Percentiles rank a stretch among this genome's conserved stretches.
Evolutionary conservation across 2,329 filamentous ascomycete species (phyloP).

Genomic region (Pseudopyricularia cyperi): DNA sequence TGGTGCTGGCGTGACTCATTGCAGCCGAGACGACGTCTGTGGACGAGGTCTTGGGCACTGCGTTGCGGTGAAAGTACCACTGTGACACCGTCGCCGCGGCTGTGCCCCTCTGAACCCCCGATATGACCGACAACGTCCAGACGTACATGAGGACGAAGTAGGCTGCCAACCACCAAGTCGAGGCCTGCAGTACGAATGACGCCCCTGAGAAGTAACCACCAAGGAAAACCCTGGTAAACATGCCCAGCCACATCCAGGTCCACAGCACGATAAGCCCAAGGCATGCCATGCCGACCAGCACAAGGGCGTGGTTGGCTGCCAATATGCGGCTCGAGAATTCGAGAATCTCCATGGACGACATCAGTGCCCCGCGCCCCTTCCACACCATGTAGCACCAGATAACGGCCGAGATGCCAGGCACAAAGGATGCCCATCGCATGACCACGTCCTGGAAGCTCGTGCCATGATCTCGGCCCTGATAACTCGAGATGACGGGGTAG

Average conservation of each 20-base stretch:
- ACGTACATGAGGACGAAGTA: constrained; percentile 92
- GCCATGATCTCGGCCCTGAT: constrained; percentile 64
- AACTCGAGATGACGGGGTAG: constrained; percentile 84
- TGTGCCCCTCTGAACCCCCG: constrained; percentile 78
- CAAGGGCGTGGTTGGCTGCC: constrained; percentile 67
- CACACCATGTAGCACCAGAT: constrained; percentile 77
- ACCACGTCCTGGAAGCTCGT: constrained; percentile 68
- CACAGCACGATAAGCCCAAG: constrained; percentile 67
- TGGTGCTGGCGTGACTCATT: constrained; percentile 66
- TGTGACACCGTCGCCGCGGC: constrained; percentile 93
- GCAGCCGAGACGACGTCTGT: constrained; percentile 73
- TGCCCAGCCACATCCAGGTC: constrained; percentile 93
- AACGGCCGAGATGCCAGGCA: constrained; percentile 60
- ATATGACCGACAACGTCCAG: constrained; percentile 82
- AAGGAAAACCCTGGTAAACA: constrained; percentile 93
- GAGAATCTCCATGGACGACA: constrained; percentile 74
- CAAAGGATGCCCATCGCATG: constrained; percentile 76
- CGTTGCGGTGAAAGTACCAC: constrained; percentile 96
- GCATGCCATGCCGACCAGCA: constrained; percentile 70
- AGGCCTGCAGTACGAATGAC: constrained; percentile 71
- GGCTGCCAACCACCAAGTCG: constrained; percentile 89
- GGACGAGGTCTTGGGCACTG: constrained; percentile 63
- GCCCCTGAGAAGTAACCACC: constrained; percentile 61
- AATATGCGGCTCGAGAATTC: constrained; percentile 88
- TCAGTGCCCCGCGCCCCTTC: constrained; percentile 66